Evolutionary conservation across 805 yeast genomes (phyloP).

Genomic region (Metschnikowia proteae): DNA sequence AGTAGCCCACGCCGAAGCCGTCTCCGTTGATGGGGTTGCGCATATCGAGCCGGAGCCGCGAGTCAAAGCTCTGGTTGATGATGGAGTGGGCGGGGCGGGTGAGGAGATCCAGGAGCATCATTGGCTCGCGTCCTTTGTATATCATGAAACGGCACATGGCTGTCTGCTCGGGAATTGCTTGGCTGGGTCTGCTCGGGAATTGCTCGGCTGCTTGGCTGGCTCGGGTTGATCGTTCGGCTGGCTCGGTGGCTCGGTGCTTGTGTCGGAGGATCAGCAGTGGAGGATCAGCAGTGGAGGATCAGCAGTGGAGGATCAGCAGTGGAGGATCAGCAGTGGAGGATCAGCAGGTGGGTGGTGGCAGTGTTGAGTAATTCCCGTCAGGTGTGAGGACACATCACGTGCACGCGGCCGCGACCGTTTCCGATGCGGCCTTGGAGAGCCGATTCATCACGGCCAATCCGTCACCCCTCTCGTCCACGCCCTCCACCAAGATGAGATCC

Average conservation of each 20-base stretch:
- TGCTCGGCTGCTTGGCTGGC: too few relatives aligned
- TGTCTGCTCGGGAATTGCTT: background rate
- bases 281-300: too few relatives aligned
- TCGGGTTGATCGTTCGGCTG: too few relatives aligned
- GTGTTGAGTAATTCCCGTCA: too few relatives aligned
- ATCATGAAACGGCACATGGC: slow-evolving; percentile 89
- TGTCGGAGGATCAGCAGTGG: too few relatives aligned
- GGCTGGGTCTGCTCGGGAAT: too few relatives aligned
- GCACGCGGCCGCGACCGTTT: slow-evolving; percentile 26
- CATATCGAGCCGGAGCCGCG: slow-evolving; percentile 80
- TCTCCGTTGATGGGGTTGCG: slow-evolving; percentile 95
- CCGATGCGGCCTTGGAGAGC: slow-evolving; percentile 75
- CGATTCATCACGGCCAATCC: slow-evolving; percentile 96
- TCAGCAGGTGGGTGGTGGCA: too few relatives aligned
- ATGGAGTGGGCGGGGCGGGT: slow-evolving; percentile 97
- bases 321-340: too few relatives aligned
- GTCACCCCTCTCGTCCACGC: slow-evolving; percentile 67
- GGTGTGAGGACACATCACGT: background rate
- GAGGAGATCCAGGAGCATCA: slow-evolving; percentile 76
- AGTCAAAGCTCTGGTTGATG: slow-evolving; percentile 92
- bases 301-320: too few relatives aligned
- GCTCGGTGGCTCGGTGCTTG: too few relatives aligned
- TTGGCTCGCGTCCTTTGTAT: slow-evolving; percentile 86
- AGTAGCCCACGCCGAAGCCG: slow-evolving; percentile 97
- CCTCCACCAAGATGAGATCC: slow-evolving; percentile 79